phyloP scores from a whole-genome alignment of 495 filamentous ascomycete genomes.

The Penicillium nucicola region DNA sequence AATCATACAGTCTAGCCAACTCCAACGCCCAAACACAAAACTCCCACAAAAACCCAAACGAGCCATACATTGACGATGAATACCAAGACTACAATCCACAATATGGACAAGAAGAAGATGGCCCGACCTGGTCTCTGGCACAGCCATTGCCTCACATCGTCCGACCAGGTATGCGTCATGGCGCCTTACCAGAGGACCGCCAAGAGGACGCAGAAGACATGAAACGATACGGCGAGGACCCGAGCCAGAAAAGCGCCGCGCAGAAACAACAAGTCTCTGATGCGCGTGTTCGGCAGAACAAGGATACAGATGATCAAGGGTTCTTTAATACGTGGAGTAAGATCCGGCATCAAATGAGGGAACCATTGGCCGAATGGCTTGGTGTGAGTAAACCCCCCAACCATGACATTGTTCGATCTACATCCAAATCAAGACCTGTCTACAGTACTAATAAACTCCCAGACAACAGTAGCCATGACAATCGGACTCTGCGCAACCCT shows the following conservation, averaged over 20 bases:
- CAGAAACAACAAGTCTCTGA: too few relatives aligned
- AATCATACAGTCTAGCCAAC: constrained; percentile 11
- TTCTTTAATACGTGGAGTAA: constrained; percentile 16
- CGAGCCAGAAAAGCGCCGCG: too few relatives aligned
- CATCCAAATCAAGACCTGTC: too few relatives aligned
- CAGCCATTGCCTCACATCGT: constrained; percentile 11
- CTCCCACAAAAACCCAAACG: constrained; percentile 4
- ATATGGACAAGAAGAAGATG: neutral
- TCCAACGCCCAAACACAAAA: constrained; percentile 6
- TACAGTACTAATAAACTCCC: too few relatives aligned
- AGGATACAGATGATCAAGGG: constrained; percentile 2
- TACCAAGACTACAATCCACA: constrained; percentile 5
- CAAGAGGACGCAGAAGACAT: neutral
- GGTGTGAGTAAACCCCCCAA: constrained; percentile 1
- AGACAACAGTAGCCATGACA: constrained; percentile 15
- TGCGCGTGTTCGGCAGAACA: too few relatives aligned
- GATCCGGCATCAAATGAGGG: constrained; percentile 9
- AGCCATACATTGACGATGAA: neutral
- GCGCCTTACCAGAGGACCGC: constrained; percentile 10
- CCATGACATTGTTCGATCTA: too few relatives aligned
- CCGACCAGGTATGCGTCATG: constrained; percentile 12
- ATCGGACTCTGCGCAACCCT: constrained; percentile 14
- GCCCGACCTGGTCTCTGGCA: constrained; percentile 3
- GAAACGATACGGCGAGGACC: neutral
- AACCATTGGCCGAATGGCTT: constrained; percentile 19